A percentile compares a stretch with the other conserved stretches of the same genome.
Evolutionary conservation across 768 basidiomycete species (phyloP).

Genomic region (Nevesoporus exiguus): DNA sequence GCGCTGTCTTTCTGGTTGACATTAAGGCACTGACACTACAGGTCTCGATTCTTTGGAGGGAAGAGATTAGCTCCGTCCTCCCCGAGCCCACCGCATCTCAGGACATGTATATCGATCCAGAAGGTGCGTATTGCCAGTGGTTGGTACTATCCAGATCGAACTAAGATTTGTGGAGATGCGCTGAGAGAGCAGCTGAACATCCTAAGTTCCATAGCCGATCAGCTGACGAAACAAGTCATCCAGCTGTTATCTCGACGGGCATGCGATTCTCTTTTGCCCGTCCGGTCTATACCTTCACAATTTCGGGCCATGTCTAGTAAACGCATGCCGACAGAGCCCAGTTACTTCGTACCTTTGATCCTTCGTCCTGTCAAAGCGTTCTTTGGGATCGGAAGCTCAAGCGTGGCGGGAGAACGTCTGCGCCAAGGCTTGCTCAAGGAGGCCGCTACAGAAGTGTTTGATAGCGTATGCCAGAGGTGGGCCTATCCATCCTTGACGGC

Average conservation of each 20-base stretch:
- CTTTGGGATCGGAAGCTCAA: conserved; percentile 57
- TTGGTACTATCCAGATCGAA: not conserved
- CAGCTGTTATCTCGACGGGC: conserved; percentile 75
- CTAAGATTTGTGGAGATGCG: conserved; percentile 39
- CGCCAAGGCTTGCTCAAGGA: conserved; percentile 49
- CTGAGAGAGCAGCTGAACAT: conserved; percentile 50
- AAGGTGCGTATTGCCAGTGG: conserved; percentile 44
- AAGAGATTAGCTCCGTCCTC: conserved; percentile 61
- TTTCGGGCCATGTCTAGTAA: conserved; percentile 82
- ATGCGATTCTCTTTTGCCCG: conserved; percentile 78
- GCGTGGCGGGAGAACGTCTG: conserved; percentile 59
- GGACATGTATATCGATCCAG: conserved; percentile 35
- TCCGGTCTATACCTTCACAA: conserved; percentile 86
- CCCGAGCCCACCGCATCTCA: conserved; percentile 40
- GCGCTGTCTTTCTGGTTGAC: conserved; percentile 66
- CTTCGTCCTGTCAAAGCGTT: conserved; percentile 76
- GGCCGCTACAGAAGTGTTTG: conserved; percentile 64
- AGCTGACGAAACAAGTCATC: conserved; percentile 62
- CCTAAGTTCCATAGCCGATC: conserved; percentile 50
- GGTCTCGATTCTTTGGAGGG: conserved; percentile 58
- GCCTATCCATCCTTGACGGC: conserved; percentile 1
- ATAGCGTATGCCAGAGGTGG: conserved; percentile 65
- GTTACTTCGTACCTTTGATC: conserved; percentile 80
- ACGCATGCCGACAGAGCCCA: conserved; percentile 70
- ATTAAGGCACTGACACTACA: conserved; percentile 54